Base-by-base conservation (phyloP, 305 asterid genomes). In the Fraxinus paxiana region DNA sequence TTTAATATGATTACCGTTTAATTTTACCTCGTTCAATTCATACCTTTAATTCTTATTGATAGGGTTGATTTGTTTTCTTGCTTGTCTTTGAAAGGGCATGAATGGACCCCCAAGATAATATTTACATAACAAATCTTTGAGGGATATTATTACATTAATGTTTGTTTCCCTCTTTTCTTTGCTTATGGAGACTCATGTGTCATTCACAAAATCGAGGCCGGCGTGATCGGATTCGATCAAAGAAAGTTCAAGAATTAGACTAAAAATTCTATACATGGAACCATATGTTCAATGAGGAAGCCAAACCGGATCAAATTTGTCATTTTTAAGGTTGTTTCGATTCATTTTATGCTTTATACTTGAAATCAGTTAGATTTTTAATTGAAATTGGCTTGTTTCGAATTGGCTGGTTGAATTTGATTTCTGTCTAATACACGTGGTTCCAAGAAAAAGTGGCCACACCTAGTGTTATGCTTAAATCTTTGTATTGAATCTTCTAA, bases 81-180 rank as follows among this genome's bases (percentile, higher is more conserved):
- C 81, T 88, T 78, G 74, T 85, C 82, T 80, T 78, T 77, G 74
- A 82, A 77, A 84, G 79, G 73, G 59, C 73, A 72, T 73, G 48
- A 83, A 76, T 81, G 88, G 89, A 80, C 87, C 6, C 59, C 89
- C 78, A 81, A 48, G 56, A 80, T 83, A 80, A 26, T 61, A 79
- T 74, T 79, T 79, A 56, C 76, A 69, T 63, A 67, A 56, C 79
- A 86, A 84, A 88, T 84, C 88, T 88, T 83, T 77, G 63, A 76
- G 83, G 82, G 83, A 20, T 80, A 76, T 26, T 82, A 79, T 26
- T 82, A 54, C 31, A n/a, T n/a, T n/a, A 65, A 74, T 63, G 73
- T 73, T 43, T 88, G 86, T 86, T 87, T 75, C 87, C 88, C 87
- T 79, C 85, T 79, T 79, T 82, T 73, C 65, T 48, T 75, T 65